Evolutionary conservation across 2,329 filamentous ascomycete genomes (phyloP).

Genomic region (Botrytis galanthina): DNA sequence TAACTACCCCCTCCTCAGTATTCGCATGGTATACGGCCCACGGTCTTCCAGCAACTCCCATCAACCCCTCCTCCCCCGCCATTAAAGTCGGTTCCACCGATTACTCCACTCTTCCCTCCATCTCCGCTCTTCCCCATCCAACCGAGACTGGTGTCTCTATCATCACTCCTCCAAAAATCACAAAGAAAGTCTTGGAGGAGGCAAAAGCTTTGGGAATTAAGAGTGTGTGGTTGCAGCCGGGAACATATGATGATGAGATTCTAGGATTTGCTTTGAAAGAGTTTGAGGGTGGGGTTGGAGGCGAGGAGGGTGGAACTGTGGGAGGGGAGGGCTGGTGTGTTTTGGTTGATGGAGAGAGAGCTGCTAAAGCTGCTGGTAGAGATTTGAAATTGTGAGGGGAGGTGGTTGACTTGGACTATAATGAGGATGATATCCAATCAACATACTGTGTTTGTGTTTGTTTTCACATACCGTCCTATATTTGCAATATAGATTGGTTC

Average conservation of each 20-base stretch:
- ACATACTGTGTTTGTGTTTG: no score
- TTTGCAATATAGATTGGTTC: neutral
- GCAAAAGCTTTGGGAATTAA: conserved; percentile 71
- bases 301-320: conserved; percentile 52
- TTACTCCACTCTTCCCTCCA: conserved; percentile 50
- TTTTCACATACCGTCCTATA: neutral
- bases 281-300: conserved; percentile 71
- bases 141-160: conserved; percentile 74
- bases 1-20: conserved; percentile 51
- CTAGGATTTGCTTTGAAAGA: conserved; percentile 65
- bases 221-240: conserved; percentile 87
- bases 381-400: conserved; percentile 29
- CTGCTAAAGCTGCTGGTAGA: conserved; percentile 54
- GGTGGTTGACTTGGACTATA: no score
- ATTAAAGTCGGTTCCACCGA: conserved; percentile 58
- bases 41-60: conserved; percentile 71
- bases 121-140: conserved; percentile 64
- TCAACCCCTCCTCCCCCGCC: conserved; percentile 70
- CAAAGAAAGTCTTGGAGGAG: conserved; percentile 70
- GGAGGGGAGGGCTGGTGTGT: conserved; percentile 83
- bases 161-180: conserved; percentile 81
- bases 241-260: conserved; percentile 76
- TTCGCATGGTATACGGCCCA: conserved; percentile 85
- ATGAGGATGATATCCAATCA: neutral
- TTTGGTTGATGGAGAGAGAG: conserved; percentile 75